Base-by-base conservation (phyloP, 306 rosid species). In the Dryas alaskensis region DNA sequence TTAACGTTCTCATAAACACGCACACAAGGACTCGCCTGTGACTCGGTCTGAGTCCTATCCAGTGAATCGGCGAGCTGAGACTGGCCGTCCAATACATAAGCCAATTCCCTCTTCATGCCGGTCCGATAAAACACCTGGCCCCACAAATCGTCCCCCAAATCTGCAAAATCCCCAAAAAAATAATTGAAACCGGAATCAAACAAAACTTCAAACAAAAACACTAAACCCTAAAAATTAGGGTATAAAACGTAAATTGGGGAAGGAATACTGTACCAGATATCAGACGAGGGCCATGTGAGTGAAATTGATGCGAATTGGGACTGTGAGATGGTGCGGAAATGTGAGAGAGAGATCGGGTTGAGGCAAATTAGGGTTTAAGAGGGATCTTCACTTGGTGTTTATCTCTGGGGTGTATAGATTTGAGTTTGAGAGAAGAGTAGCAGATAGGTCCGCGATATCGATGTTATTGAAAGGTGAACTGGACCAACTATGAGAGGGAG, bases 71-170 rank as follows among this genome's bases (percentile, higher is more conserved):
- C 81, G 25, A 69, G 88, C 77, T 81, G 81, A 59, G 84, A 70
- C 75, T 76, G 76, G 72, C 71, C 83, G 79, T 71, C 72, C 77
- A 67, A 52, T 65, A 73, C 86, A 60, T 69, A 69, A 55, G 81
- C 90, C 77, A 70, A 78, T 49, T 90, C 91, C 55, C 83, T 85
- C 80, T 87, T 81, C 80, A 85, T 82, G 43, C 70, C 80, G 72
- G 47, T 51, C 57, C 76, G 48, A 69, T 43, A 7, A 40, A 37
- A 44, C 60, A 40, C 60, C 67, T 10, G 10, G 7, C 42, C 49
- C 25, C 69, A 27, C 57, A 16, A 76, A 79, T 78, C 82, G 19
- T 39, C 57, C 60, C 25, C 71, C 72, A 63, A 80, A 79, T 79
- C 79, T 76, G 81, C 54, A 70, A 53, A 67, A 16, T 8, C 31